Conservation (phyloP, 441 rosid genomes). For the Jatropha multifida region DNA sequence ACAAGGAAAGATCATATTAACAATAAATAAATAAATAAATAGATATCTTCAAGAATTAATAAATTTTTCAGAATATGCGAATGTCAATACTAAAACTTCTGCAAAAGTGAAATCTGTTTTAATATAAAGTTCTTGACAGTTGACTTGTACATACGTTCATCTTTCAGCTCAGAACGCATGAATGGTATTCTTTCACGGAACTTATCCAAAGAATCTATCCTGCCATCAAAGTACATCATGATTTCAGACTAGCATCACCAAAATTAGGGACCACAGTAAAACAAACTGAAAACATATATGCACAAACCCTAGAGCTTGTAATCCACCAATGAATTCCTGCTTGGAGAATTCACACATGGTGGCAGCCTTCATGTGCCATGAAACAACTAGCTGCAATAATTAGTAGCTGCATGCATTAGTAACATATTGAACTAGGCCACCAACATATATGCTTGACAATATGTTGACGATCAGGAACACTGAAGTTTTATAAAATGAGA, state of each 20-base stretch:
- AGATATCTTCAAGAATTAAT: background rate
- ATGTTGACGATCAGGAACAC: background rate
- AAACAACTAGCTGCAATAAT: slow-evolving; percentile 76
- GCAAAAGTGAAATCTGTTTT: background rate
- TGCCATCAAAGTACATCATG: slow-evolving; percentile 42
- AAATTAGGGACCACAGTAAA: slow-evolving; percentile 4
- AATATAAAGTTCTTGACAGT: background rate
- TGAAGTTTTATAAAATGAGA: background rate
- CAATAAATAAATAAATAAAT: background rate
- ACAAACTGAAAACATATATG: background rate
- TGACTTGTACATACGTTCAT: slow-evolving; percentile 63
- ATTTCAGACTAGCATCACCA: slow-evolving; percentile 9
- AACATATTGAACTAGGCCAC: background rate
- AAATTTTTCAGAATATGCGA: background rate
- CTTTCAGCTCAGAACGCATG: slow-evolving; percentile 45
- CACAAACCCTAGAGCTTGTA: slow-evolving; percentile 73
- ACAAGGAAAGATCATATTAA: slow-evolving; percentile 24
- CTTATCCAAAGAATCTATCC: slow-evolving; percentile 81
- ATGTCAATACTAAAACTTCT: background rate
- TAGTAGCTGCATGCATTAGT: background rate
- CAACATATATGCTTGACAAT: background rate
- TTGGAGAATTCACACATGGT: slow-evolving; percentile 95
- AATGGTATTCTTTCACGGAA: slow-evolving; percentile 20
- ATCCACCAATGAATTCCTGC: slow-evolving; percentile 82
- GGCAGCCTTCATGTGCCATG: slow-evolving; percentile 99